phyloP scores from a whole-genome alignment of 305 asterid genomes.

The Fraxinus albicans region DNA sequence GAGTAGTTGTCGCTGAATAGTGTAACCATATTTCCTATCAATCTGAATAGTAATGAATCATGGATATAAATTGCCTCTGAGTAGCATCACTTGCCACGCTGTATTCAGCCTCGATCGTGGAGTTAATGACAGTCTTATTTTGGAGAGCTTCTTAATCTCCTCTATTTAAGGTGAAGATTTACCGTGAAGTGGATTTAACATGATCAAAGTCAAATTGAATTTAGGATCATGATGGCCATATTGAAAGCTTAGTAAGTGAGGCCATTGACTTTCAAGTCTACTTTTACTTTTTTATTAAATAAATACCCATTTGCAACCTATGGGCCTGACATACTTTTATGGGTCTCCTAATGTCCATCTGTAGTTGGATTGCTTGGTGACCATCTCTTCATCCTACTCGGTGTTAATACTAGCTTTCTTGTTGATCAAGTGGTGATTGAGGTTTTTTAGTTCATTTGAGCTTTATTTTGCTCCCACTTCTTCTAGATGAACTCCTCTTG shows the following conservation, averaged over 20 bases:
- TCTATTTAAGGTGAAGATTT: background rate
- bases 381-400: background rate
- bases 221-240: background rate
- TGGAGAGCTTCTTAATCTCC: background rate
- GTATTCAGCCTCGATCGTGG: background rate
- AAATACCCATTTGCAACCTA: background rate
- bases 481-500: background rate
- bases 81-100: background rate
- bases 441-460: background rate
- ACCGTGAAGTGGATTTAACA: background rate
- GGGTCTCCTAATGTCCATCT: background rate
- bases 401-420: background rate
- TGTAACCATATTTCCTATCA: background rate
- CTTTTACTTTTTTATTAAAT: background rate
- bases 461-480: background rate
- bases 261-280: background rate
- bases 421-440: background rate
- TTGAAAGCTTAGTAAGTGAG: background rate
- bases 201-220: background rate
- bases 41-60: background rate
- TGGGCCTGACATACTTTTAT: background rate
- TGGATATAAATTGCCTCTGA: background rate
- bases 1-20: background rate
- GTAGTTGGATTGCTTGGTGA: background rate
- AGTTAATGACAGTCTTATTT: background rate